Percentiles rank a stretch among this genome's conserved stretches.
Conservation (phyloP, 2,329 filamentous ascomycete genomes). For the Alternaria novae-zelandiae region DNA sequence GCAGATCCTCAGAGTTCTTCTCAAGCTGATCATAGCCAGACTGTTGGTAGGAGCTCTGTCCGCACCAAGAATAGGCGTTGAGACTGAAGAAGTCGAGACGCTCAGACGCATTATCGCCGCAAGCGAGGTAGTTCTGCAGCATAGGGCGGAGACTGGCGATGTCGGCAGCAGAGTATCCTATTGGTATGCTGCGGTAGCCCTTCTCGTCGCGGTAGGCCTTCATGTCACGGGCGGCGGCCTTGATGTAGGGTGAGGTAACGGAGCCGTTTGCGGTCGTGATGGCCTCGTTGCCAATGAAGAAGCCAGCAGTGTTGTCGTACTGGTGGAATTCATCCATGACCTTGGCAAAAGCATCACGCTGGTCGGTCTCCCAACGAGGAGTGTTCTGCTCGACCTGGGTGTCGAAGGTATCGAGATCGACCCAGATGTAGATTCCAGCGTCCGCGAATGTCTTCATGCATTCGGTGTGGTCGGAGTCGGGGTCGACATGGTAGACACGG, state of each 20-base stretch:
- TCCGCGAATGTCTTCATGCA: constrained; percentile 84
- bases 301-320: constrained; percentile 79
- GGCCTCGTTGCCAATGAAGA: constrained; percentile 86
- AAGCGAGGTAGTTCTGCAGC: constrained; percentile 78
- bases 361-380: constrained; percentile 75
- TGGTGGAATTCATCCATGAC: constrained; percentile 79
- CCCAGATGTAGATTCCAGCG: constrained; percentile 74
- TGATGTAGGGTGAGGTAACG: constrained; percentile 79
- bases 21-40: constrained; percentile 76
- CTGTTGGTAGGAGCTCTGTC: constrained; percentile 57
- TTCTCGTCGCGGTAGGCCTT: constrained; percentile 80
- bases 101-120: constrained; percentile 70
- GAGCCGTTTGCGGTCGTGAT: constrained; percentile 65
- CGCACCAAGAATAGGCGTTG: constrained; percentile 77
- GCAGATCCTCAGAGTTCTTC: constrained; percentile 68
- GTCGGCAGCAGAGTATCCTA: constrained; percentile 88
- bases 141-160: constrained; percentile 73
- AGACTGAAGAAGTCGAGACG: constrained; percentile 83
- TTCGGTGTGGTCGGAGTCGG: constrained; percentile 70
- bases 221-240: constrained; percentile 80
- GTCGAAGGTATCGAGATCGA: constrained; percentile 76
- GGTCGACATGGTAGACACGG: constrained; percentile 86
- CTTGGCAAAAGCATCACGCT: constrained; percentile 70
- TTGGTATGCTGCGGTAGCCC: constrained; percentile 78
- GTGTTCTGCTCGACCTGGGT: constrained; percentile 70